Evolutionary conservation across 1,284 basidiomycete species (phyloP).

Genomic region (Trichosporon ovoides): DNA sequence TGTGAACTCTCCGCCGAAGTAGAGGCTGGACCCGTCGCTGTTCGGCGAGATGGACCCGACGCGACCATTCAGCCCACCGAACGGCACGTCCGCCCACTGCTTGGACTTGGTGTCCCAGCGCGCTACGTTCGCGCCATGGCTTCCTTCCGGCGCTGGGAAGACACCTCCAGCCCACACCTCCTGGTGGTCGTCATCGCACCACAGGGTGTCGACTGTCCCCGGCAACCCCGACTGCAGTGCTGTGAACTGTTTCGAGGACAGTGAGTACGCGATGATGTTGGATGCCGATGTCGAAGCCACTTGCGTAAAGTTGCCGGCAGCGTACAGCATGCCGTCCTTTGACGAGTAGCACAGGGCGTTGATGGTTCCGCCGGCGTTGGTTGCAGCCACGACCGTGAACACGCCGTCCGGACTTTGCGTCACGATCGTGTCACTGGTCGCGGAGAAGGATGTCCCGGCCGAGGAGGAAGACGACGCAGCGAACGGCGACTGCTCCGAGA

Average conservation of each 20-base stretch:
- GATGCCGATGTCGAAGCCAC: conserved; percentile 25
- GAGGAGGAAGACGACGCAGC: conserved; percentile 26
- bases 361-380: conserved; percentile 42
- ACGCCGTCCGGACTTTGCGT: conserved; percentile 22
- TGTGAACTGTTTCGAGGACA: conserved; percentile 24
- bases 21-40: conserved; percentile 64
- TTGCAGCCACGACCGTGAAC: conserved; percentile 30
- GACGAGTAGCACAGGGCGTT: conserved; percentile 38
- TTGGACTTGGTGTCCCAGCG: conserved; percentile 69
- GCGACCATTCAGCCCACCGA: conserved; percentile 73
- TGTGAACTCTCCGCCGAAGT: conserved; percentile 83
- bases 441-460: conserved; percentile 26
- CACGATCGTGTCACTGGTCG: conserved; percentile 39
- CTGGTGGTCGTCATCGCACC: conserved; percentile 66
- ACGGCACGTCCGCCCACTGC: conserved; percentile 59
- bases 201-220: conserved; percentile 68
- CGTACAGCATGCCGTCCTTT: conserved; percentile 35
- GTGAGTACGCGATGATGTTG: conserved; percentile 39
- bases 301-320: conserved; percentile 42
- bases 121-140: conserved; percentile 61
- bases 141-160: conserved; percentile 55
- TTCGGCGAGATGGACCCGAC: conserved; percentile 75
- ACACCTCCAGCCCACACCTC: conserved; percentile 81
- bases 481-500: conserved; percentile 34
- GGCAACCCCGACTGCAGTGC: conserved; percentile 49